phyloP scores from a whole-genome alignment of 306 rosid species.

The Trichosanthes truncata region DNA sequence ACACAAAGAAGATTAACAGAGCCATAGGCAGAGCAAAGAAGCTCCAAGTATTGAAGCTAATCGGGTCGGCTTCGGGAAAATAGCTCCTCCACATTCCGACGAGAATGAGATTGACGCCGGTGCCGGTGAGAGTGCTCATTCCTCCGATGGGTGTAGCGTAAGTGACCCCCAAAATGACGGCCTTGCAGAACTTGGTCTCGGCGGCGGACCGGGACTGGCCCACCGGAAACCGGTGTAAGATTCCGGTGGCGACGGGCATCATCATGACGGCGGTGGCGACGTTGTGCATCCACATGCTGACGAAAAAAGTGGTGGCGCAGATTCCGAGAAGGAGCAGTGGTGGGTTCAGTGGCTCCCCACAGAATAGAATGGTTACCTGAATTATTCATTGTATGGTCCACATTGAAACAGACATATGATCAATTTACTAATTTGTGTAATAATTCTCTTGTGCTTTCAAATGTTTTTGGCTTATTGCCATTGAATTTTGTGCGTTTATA shows the following conservation, averaged over 20 bases:
- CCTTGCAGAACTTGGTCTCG: constrained; percentile 52
- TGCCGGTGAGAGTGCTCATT: constrained; percentile 76
- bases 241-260: constrained; percentile 93
- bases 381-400: not conserved
- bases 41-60: constrained; percentile 70
- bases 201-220: constrained; percentile 25
- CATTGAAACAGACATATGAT: not conserved
- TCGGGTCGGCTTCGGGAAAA: constrained; percentile 42
- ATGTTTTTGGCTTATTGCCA: too few species aligned
- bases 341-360: constrained; percentile 73
- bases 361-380: constrained; percentile 54
- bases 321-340: constrained; percentile 51
- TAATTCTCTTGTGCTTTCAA: not conserved
- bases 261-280: constrained; percentile 73
- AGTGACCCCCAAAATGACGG: constrained; percentile 63
- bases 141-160: constrained; percentile 64
- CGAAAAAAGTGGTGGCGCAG: constrained; percentile 62
- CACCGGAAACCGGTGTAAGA: constrained; percentile 50
- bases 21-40: constrained; percentile 61
- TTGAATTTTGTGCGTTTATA: too few species aligned
- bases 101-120: constrained; percentile 78
- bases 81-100: constrained; percentile 84
- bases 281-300: constrained; percentile 98
- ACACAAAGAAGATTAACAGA: constrained; percentile 26
- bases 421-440: not conserved